Conservation (phyloP, 2,329 filamentous ascomycete genomes). For the Periconia sp. region DNA sequence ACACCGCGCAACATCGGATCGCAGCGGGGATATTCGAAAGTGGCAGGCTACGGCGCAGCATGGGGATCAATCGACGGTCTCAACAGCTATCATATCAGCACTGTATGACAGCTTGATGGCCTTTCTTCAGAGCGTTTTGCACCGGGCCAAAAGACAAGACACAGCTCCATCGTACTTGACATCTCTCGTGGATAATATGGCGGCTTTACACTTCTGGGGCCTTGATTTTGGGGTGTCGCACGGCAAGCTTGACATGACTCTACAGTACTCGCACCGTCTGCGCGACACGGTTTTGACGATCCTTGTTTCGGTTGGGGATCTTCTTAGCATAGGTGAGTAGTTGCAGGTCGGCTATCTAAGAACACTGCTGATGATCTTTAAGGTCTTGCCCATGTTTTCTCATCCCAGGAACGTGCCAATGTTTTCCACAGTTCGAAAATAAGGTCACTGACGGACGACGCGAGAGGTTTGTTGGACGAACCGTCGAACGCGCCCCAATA, state of each 20-base stretch:
- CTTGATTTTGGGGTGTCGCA: constrained; percentile 4
- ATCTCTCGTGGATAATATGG: background rate
- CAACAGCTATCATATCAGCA: constrained; percentile 1
- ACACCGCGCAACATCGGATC: background rate
- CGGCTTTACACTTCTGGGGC: constrained; percentile 7
- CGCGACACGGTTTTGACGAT: constrained; percentile 5
- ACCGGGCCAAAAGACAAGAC: background rate
- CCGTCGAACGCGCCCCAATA: background rate
- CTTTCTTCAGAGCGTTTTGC: constrained; percentile 1
- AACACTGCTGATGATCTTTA: background rate
- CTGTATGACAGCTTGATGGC: background rate
- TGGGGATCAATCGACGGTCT: background rate
- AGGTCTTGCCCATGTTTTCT: background rate
- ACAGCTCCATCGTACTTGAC: background rate
- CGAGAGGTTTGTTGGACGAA: constrained; percentile 1
- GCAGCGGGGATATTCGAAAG: background rate
- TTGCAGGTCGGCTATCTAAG: background rate
- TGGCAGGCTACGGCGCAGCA: constrained; percentile 1
- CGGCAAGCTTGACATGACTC: constrained; percentile 4
- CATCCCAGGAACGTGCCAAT: background rate
- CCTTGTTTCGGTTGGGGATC: constrained; percentile 4
- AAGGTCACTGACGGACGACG: constrained; percentile 1
- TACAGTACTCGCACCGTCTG: constrained; percentile 4
- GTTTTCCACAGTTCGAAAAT: background rate
- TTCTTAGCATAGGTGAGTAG: constrained; percentile 2